Base-by-base conservation (phyloP, 148 eudicot genomes). In the Camellia sinensis region DNA sequence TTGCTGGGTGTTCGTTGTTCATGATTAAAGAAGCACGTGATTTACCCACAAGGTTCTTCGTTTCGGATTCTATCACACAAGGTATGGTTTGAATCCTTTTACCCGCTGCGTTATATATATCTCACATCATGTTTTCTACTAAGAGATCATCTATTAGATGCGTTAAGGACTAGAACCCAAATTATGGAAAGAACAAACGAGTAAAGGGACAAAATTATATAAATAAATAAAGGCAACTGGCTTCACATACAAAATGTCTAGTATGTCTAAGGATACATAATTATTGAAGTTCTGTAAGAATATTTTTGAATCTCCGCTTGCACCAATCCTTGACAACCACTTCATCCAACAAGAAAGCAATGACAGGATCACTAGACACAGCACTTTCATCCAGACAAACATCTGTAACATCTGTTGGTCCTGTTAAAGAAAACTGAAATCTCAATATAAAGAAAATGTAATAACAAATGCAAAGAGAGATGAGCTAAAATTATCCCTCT, bases 331-430 rank as follows among this genome's bases (percentile, higher is more conserved):
- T 29, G 37, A 29, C 37, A 29, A 29, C 37, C 37, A 29, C 37
- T 29, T 29, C 37, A 29, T 29, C 37, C 37, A 29, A 29, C 37
- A 29, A 84, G 84, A 94, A 90, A 59, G 99, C 98, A 79, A 89
- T 86, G 40, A 92, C 91, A 21, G 98, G 98, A 88, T 96, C 99
- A 81, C 99, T 96, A 71, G 99, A 96, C 64, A 96, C 98, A 57
- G 98, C 98, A 78, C 82, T 94, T 88, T 96, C 98, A 91, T 96
- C 98, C 98, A 96, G 92, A 84, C 99, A 96, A 80, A 96, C 98
- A 94, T 96, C 97, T 69, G 97, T 90, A 85, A 93, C 88, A 88
- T 96, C 99, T 94, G 87, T 82, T 64, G 18, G 22, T 75, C 14
- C 18, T 66, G 84, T 91, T 88, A 88, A 96, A 92, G 89, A 88